Base-by-base conservation (phyloP, 257 asterid species). In the Nicotiana noctiflora region DNA sequence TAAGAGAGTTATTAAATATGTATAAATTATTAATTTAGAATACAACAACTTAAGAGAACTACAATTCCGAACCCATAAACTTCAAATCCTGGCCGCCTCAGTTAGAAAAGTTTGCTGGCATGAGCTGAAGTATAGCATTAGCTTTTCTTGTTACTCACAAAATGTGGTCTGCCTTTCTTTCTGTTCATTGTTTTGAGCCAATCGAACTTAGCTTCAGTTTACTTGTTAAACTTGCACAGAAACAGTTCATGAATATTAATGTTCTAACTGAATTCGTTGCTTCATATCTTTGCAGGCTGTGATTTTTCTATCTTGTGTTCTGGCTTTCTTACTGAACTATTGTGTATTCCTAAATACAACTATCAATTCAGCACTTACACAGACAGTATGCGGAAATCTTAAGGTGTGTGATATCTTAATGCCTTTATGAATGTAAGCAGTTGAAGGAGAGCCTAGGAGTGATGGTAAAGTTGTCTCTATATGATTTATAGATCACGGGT, bases 301-400 rank as follows among this genome's bases (percentile, higher is more conserved):
- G 77, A 70, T 70, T 52, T 27, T 83, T 79, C 63, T 83, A 13
- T 83, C 85, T 14, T 83, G 85, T 79, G 60, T 61, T 59, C 76
- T 83, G 83, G 85, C 85, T 56, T 83, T 83, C 80, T 79, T 83
- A n/a, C 51, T 83, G 59, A 83, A 79, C 57, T 83, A 83, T 66
- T 9, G 23, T 0, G 80, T 83, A 19, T 83, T 79, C 60, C 75
- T 83, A n/a, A 83, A 83, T 75, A 83, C 85, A 57, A 83, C 83
- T 9, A 18, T 83, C 34, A 83, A 83, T 49, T 83, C 85, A n/a
- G 83, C 85, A 23, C 82, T 83, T 4, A 83, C 85, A 46, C 85
- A 79, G 51, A 49, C 83, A 32, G 46, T 83, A 49, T 83, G 85
- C 12, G 83, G 83, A 70, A 83, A 83, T 67, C 31, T 83, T 14